Base-by-base conservation (phyloP, 2,329 filamentous ascomycete species). In the Cercospora zeina region DNA sequence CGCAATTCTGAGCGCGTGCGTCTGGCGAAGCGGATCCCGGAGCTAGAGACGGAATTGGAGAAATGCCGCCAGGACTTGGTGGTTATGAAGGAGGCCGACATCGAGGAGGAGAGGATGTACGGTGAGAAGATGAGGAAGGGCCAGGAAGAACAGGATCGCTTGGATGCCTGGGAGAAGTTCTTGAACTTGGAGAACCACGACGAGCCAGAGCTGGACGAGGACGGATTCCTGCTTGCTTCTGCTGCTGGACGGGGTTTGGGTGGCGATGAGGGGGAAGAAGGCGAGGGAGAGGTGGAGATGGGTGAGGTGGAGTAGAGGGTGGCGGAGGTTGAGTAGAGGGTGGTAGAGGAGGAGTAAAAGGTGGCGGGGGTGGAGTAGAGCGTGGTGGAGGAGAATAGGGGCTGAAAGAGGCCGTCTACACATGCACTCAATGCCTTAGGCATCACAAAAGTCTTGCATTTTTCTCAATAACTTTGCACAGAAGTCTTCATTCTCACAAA, bases 81-180 rank as follows among this genome's bases (percentile, higher is more conserved):
- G 47, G 24, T 31, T 19, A 51, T 51, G 47, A 51, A 51, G 14
- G 24, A 31, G 47, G 47, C 47, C 16, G 47, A 51, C 30, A 10
- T 27, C 21, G 4, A 7, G 47, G 47, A 51, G 24, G 47, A 51
- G 47, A 51, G 47, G 16, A 19, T 51, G 21, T 51, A 51, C 9
- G 47, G 47, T 3, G 47, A 51, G 10, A 51, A 21, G 47, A 31
- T 51, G 47, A 27, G 47, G 24, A n/a, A 51, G 47, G 47, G 47
- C 4, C 24, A 27, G 47, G 14, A 51, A 31, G 30, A 51, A 5
- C 30, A 27, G 47, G n/a, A 31, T 14, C 30, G 24, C n/a, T 24
- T 51, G 19, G 47, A 51, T n/a, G 47, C 24, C 24, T 51, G 24
- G 24, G 47, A 51, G 13, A 51, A 51, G 47, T 51, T 51, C 30